phyloP scores from a whole-genome alignment of 768 basidiomycete species.

The Nidula microcarpa region DNA sequence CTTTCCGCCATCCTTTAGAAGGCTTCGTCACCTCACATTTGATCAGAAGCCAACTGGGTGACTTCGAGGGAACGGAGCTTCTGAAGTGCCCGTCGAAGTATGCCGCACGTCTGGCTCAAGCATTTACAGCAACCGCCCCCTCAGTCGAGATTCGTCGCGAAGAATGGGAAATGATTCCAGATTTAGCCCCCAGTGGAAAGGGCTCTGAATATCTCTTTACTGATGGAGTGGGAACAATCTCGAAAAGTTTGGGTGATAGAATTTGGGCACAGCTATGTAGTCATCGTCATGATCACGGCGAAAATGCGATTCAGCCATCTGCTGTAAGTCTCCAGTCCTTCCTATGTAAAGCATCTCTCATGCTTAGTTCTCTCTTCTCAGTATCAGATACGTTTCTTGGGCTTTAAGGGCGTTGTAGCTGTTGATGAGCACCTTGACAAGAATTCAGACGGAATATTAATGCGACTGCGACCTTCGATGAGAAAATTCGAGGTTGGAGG shows the following conservation, averaged over 20 bases:
- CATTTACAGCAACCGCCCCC: conserved; percentile 79
- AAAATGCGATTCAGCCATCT: conserved; percentile 43
- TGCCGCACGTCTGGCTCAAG: conserved; percentile 80
- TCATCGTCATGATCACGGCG: conserved; percentile 23
- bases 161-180: conserved; percentile 64
- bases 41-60: conserved; percentile 64
- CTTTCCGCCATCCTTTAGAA: conserved; percentile 42
- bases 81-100: conserved; percentile 68
- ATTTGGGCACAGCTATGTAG: conserved; percentile 59
- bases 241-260: conserved; percentile 46
- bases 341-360: conserved; percentile 2
- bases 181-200: conserved; percentile 35
- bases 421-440: conserved; percentile 56
- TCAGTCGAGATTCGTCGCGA: conserved; percentile 51
- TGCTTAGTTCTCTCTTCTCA: conserved; percentile 14
- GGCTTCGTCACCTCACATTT: conserved; percentile 42
- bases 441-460: conserved; percentile 45
- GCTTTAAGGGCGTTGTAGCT: conserved; percentile 78
- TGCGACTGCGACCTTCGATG: conserved; percentile 75
- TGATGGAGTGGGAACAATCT: conserved; percentile 82
- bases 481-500: conserved; percentile 52
- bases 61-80: conserved; percentile 52
- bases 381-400: conserved; percentile 82
- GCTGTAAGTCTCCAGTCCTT: conserved; percentile 43
- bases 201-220: conserved; percentile 45